phyloP scores from a whole-genome alignment of 176 grass and related monocot genomes.

The Tillandsia fasciculata region DNA sequence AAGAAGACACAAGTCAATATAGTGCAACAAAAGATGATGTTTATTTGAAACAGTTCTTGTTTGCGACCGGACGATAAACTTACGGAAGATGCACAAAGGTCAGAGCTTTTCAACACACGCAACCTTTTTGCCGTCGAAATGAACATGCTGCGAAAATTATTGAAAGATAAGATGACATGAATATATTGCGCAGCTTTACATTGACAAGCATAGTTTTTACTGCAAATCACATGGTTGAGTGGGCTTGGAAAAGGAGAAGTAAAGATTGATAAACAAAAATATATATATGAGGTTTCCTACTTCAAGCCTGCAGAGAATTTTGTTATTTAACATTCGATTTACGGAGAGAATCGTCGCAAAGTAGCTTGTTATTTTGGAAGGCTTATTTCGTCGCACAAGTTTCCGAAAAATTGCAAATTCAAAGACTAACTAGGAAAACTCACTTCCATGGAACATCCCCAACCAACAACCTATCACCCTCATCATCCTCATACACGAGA shows the following conservation, averaged over 20 bases:
- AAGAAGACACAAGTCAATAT: background rate
- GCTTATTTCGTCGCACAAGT: too few species aligned
- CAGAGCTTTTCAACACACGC: constrained; percentile 52
- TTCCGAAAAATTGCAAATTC: background rate
- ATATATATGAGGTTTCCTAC: background rate
- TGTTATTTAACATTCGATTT: too few species aligned
- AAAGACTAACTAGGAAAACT: background rate
- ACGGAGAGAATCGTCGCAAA: too few species aligned
- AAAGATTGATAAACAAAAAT: background rate
- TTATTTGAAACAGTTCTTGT: background rate
- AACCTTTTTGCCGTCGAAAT: constrained; percentile 57
- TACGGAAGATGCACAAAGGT: constrained; percentile 44
- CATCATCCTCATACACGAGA: constrained; percentile 66
- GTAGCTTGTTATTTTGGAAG: too few species aligned
- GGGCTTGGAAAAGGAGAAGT: background rate
- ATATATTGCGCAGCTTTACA: background rate
- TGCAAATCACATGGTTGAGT: background rate
- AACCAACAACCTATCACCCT: constrained; percentile 59
- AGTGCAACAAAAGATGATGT: background rate
- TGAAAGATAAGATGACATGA: background rate
- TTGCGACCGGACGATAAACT: background rate
- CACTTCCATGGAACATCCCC: constrained; percentile 78
- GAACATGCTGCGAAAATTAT: constrained; percentile 41
- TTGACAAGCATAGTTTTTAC: background rate
- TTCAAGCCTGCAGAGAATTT: background rate